Conservation (phyloP, 805 yeast genomes). For the Hanseniaspora pseudoguilliermondii region DNA sequence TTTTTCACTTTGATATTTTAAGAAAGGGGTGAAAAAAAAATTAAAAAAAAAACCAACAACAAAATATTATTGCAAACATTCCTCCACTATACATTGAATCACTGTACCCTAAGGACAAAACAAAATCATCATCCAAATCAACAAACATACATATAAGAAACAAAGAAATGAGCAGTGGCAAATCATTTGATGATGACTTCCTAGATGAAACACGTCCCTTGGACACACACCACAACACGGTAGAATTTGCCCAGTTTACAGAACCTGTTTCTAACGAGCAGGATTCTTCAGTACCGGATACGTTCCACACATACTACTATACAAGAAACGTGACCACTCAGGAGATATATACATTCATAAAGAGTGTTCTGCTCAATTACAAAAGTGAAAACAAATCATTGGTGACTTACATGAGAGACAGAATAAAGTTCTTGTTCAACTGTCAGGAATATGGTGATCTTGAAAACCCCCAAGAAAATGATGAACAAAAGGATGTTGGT, state of each 20-base stretch:
- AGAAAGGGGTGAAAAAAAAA: too few species aligned
- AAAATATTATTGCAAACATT: too few species aligned
- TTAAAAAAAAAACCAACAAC: too few species aligned
- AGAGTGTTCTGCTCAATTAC: neutral
- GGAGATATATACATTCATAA: neutral
- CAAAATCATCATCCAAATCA: neutral
- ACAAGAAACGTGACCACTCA: neutral
- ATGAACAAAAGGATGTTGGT: neutral
- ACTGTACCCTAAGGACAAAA: too few species aligned
- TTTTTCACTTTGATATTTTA: too few species aligned
- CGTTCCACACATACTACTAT: constrained; percentile 4
- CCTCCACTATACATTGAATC: too few species aligned
- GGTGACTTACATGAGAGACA: neutral
- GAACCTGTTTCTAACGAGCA: neutral
- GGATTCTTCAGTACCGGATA: neutral
- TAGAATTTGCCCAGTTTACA: neutral
- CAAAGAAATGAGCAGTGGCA: neutral
- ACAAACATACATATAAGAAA: neutral
- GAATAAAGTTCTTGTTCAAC: neutral
- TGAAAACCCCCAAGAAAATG: neutral
- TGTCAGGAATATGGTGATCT: neutral
- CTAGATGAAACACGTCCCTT: neutral
- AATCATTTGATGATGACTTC: constrained; percentile 1
- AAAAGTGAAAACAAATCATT: neutral
- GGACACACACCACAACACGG: neutral